Percentiles rank a stretch among this genome's conserved stretches.
Evolutionary conservation across 2,329 filamentous ascomycete genomes (phyloP).

Genomic region (Hypomyces perniciosus): DNA sequence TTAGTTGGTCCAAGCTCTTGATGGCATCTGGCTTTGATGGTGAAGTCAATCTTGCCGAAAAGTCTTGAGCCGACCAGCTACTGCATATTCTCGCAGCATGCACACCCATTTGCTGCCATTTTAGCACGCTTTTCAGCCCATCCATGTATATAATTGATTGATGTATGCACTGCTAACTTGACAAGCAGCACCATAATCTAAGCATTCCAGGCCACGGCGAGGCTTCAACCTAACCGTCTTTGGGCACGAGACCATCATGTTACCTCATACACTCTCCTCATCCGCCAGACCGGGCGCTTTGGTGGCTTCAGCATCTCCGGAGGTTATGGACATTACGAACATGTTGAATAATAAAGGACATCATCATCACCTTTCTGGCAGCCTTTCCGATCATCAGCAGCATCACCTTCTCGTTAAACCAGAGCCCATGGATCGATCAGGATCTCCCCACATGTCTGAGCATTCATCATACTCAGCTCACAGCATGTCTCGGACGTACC

Average conservation of each 20-base stretch:
- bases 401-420: constrained; percentile 30
- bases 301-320: constrained; percentile 39
- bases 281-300: constrained; percentile 29
- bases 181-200: no score
- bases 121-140: no score
- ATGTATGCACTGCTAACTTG: no score
- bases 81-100: no score
- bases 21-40: background rate
- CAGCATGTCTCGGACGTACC: constrained; percentile 44
- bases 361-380: constrained; percentile 28
- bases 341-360: constrained; percentile 46
- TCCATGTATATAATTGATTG: no score
- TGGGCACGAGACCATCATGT: constrained; percentile 2
- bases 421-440: constrained; percentile 46
- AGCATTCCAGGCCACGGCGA: background rate
- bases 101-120: no score
- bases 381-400: constrained; percentile 25
- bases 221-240: background rate
- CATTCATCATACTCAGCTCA: constrained; percentile 51
- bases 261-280: constrained; percentile 8
- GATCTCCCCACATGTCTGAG: constrained; percentile 55
- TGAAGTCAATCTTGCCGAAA: no score
- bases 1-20: background rate
- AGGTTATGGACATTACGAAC: constrained; percentile 49
- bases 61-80: no score